Evolutionary conservation across 257 asterid genomes (phyloP).

Genomic region (Catharanthus roseus): DNA sequence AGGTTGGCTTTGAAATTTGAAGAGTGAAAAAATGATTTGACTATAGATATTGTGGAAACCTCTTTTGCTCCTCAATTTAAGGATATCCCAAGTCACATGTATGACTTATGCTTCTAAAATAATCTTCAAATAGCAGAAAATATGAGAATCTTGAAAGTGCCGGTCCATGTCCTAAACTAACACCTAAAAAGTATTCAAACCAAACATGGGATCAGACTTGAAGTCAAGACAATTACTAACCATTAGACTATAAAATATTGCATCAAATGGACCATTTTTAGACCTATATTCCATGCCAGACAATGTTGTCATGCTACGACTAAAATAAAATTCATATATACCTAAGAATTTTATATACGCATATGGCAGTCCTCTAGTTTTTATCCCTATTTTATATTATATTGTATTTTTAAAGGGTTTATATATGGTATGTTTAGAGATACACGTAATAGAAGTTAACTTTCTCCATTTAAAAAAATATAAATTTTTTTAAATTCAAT

Average conservation of each 20-base stretch:
- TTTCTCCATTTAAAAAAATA: no score
- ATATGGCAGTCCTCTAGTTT: no score
- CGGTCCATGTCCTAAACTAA: conserved; percentile 33
- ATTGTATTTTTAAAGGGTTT: no score
- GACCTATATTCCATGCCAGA: background rate
- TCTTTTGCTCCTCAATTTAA: conserved; percentile 46
- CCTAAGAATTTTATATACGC: background rate
- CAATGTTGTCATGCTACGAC: background rate
- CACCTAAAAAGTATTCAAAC: conserved; percentile 9
- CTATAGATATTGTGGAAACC: conserved; percentile 11
- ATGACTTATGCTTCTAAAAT: conserved; percentile 28
- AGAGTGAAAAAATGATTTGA: conserved; percentile 25
- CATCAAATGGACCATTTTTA: background rate
- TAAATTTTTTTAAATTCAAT: no score
- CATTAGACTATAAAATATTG: background rate
- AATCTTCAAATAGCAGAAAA: conserved; percentile 38
- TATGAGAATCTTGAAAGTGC: conserved; percentile 22
- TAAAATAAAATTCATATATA: background rate
- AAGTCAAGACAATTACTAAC: background rate
- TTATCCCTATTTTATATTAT: no score
- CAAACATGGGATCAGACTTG: background rate
- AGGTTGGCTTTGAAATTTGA: conserved; percentile 2
- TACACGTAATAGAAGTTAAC: no score
- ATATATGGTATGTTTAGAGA: no score
- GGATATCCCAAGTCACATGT: conserved; percentile 40